Base-by-base conservation (phyloP, 352 stramenopile genomes). In the Pelagophyceae sp. region DNA sequence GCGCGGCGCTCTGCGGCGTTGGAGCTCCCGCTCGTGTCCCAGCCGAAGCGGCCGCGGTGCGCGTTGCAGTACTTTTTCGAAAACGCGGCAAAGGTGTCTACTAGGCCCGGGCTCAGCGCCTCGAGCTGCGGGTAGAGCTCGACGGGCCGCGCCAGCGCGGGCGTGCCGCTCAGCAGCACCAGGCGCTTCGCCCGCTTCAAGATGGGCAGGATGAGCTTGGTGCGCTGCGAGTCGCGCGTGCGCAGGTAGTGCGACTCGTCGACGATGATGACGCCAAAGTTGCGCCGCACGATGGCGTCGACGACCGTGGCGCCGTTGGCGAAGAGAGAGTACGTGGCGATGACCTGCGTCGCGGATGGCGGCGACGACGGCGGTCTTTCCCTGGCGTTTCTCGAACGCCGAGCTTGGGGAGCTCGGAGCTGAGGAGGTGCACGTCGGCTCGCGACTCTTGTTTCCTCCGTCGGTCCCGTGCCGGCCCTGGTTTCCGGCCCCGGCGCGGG, bases 231-330 rank as follows among this genome's bases (percentile, higher is more conserved):
- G 45, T 80, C 77, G 23, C 80, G 77, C 80, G 84, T 82, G 80
- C 90, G 90, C 17, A 91, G 77, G 79, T 89, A 89, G 75, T 91
- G 87, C 3, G 80, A 87, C 82, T 91, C 87, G 75, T 91, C 87
- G 5, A 81, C 83, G 77, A 91, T 88, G 45, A 89, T 80, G 60
- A 85, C 88, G 63, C 83, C 45, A 78, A 90, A 90, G 6, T 83
- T 32, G 40, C 82, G 85, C 19, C 84, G 31, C 58, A 80, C 33
- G 0, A 87, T 70, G 37, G 79, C 75, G 6, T 82, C 80, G 6
- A 81, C 82, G 19, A 82, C 78, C 54, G 79, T 74, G 27, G 81
- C 87, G 33, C 84, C 64, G 38, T 81, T 85, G 25, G 63, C 38
- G 50, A 76, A 69, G 5, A 87, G 76, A 29, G 78, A 85, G 71